Base-by-base conservation (phyloP, 1,284 basidiomycete species). In the Lignosus rhinocerotis region DNA sequence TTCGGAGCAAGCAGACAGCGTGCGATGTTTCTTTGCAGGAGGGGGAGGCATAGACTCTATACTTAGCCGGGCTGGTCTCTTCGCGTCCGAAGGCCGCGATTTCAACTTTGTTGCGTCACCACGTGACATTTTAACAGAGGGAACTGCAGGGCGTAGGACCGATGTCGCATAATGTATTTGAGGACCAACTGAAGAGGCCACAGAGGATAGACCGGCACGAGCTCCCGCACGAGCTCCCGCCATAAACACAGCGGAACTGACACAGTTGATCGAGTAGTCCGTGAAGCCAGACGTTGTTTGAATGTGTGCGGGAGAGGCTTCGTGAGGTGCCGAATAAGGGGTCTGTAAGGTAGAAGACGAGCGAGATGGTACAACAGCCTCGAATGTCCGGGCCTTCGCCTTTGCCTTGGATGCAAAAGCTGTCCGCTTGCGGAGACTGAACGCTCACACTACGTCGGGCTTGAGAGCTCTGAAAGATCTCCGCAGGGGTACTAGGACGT, bases 21-120 rank as follows among this genome's bases (percentile, higher is more conserved):
- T 47, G 53, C 61, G 55, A 5, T 53, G 12, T 32, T 51, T 55
- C 34, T 63, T 60, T 1, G 50, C n/a, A 17, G 57, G 17, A 10
- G 61, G 53, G 19, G 53, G 58, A 12, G 53, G 58, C 46, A 53
- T 47, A 5, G 16, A 8, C 1, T 39, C 43, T 10, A 34, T 30
- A 10, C 25, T 38, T 3, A 38, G 14, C 21, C 17, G 48, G 1
- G 12, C 5, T 10, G 44, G 47, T 34, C 56, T 56, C 25, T 42
- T 45, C 9, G 19, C 21, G 16, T 38, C 39, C 36, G 17, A 33
- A 1, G 25, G 32, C 16, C 46, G 46, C 32, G n/a, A 11, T 11
- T 10, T 8, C 6, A 19, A 19, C n/a, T 10, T 43, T 16, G n/a
- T 7, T 21, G n/a, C 10, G 14, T 8, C 41, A 43, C 11, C n/a